Evolutionary conservation across 2,329 filamentous ascomycete genomes (phyloP).

Genomic region (Pestalotiopsis sp.): DNA sequence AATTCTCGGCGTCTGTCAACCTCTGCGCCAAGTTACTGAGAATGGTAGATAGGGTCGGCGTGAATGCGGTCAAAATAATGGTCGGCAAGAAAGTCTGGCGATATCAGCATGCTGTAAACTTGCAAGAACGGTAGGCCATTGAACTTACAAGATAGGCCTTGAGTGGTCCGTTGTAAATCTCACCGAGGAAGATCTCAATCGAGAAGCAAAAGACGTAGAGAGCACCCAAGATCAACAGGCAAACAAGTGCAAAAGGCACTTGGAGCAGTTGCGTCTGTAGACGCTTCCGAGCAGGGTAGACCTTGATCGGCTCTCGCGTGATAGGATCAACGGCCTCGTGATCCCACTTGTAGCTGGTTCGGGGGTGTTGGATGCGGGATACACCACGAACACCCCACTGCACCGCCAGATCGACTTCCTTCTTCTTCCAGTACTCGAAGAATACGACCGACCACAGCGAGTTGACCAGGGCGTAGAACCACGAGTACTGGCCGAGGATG

Average conservation of each 20-base stretch:
- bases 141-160: slow-evolving; percentile 76
- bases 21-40: slow-evolving; percentile 77
- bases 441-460: slow-evolving; percentile 89
- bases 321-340: slow-evolving; percentile 76
- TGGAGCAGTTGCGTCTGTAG: slow-evolving; percentile 78
- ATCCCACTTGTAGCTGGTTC: slow-evolving; percentile 80
- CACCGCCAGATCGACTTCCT: slow-evolving; percentile 83
- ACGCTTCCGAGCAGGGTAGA: slow-evolving; percentile 78
- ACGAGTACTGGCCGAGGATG: slow-evolving; percentile 82
- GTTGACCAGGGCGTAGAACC: slow-evolving; percentile 76
- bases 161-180: slow-evolving; percentile 88
- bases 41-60: slow-evolving; percentile 77
- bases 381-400: slow-evolving; percentile 89
- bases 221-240: slow-evolving; percentile 72
- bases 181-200: slow-evolving; percentile 93
- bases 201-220: slow-evolving; percentile 87
- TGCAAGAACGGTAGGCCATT: neutral
- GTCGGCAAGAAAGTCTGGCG: slow-evolving; percentile 83
- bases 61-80: slow-evolving; percentile 77
- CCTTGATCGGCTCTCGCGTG: slow-evolving; percentile 76
- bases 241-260: slow-evolving; percentile 80
- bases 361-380: slow-evolving; percentile 76
- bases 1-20: slow-evolving; percentile 87
- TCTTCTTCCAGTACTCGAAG: slow-evolving; percentile 95
- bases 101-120: neutral